Percentiles rank a stretch among this genome's conserved stretches.
Evolutionary conservation across 768 basidiomycete genomes (phyloP).

Genomic region (Lentinula raphanica): DNA sequence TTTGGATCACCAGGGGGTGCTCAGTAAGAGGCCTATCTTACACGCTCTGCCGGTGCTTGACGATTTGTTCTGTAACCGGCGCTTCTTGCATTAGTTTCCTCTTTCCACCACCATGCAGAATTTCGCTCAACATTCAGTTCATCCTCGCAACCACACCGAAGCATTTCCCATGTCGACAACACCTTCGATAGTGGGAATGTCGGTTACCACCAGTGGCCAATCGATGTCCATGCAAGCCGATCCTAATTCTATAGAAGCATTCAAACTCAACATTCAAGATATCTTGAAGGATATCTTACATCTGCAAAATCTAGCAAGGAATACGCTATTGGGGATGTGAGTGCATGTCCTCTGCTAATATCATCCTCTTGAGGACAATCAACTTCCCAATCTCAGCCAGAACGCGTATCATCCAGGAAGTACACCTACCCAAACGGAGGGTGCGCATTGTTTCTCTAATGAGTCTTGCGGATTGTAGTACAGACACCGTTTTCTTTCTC

Average conservation of each 20-base stretch:
- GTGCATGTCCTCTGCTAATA: not conserved
- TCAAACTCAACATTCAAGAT: conserved; percentile 6
- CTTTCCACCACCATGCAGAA: not conserved
- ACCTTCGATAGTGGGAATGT: not conserved
- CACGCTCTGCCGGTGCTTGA: no score
- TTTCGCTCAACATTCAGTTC: not conserved
- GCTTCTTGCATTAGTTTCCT: not conserved
- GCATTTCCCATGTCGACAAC: not conserved
- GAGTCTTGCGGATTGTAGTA: not conserved
- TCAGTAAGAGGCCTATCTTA: no score
- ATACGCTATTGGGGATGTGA: not conserved
- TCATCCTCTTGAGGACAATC: no score
- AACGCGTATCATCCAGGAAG: conserved; percentile 6
- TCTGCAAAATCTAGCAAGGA: conserved; percentile 1
- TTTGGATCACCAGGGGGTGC: no score
- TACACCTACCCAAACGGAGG: conserved; percentile 1
- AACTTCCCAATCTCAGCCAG: not conserved
- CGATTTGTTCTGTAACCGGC: not conserved
- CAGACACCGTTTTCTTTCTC: not conserved
- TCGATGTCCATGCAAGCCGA: not conserved
- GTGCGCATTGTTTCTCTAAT: not conserved
- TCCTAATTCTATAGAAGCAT: not conserved
- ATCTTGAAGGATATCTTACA: not conserved
- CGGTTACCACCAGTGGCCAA: not conserved
- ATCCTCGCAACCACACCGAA: not conserved